These are phyloP conservation scores for Daldinia loculata DNA, from an alignment of 495 filamentous ascomycete species.

Conservation along the genomic window DNA sequence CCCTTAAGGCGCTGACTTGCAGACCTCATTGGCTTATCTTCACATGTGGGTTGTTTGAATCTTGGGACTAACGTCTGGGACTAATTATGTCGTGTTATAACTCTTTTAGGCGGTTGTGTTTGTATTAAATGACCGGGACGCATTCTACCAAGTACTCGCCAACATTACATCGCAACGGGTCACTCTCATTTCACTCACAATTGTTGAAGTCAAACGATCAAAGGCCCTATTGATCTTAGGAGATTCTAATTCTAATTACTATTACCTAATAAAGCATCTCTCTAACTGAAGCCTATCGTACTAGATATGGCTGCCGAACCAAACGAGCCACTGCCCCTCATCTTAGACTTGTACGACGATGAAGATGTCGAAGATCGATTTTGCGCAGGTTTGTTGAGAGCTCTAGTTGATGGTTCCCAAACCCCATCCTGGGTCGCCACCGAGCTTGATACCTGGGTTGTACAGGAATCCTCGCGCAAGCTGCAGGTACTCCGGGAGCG, in stretches of 20 bases:
- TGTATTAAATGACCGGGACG: background rate
- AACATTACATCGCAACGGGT: background rate
- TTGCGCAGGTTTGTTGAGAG: slow-evolving; percentile 16
- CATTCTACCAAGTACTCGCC: background rate
- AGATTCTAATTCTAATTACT: background rate
- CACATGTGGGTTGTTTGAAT: background rate
- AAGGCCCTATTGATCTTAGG: background rate
- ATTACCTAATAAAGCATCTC: background rate
- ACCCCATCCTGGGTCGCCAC: slow-evolving; percentile 6
- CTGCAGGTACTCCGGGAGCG: slow-evolving; percentile 7
- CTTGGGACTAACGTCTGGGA: background rate
- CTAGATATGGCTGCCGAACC: slow-evolving; percentile 19
- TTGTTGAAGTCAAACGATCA: background rate
- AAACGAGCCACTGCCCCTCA: slow-evolving; percentile 18
- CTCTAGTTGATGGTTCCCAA: slow-evolving; percentile 22
- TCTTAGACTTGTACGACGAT: slow-evolving; percentile 19
- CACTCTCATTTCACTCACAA: background rate
- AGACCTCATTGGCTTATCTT: background rate
- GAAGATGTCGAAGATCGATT: slow-evolving; percentile 14
- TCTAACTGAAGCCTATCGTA: no score
- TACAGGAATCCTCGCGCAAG: slow-evolving; percentile 17
- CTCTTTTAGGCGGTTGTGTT: background rate
- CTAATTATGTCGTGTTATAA: background rate
- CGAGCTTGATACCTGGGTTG: slow-evolving; percentile 23
- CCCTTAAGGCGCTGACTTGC: background rate